Base-by-base conservation (phyloP, 306 rosid genomes). In the Inga leiocalycina region DNA sequence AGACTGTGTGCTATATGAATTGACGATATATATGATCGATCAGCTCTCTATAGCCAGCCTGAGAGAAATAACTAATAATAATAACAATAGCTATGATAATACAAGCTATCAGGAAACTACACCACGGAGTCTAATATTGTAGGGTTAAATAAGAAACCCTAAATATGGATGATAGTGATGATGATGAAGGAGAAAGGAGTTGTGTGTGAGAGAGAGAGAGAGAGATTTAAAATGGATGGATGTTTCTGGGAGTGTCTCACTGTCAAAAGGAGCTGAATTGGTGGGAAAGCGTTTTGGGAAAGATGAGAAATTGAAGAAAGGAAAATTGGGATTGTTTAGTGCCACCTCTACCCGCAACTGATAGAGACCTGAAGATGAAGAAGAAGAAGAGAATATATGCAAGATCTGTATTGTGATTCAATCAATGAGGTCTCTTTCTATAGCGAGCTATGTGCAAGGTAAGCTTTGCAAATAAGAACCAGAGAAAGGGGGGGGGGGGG, bases 331-430 rank as follows among this genome's bases (percentile, higher is more conserved):
- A 61, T 65, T 83, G 15, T 83, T 79, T 79, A 16, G 76, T 87
- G 85, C 82, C 84, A 80, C 75, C 74, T 90, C 91, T 76, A 93
- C 91, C 97, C 84, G 89, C 90, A 70, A 87, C 88, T 78, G 97
- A 93, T 37, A 75, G 87, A 83, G 94, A 91, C 90, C n/a, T 75
- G 32, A 6, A 66, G 8, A 13, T 3, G 59, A 56, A 12, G 68
- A 62, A 8, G 30, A 56, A 20, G 66, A 22, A 64, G 70, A 64
- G 20, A 11, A 12, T 13, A 65, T 30, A 32, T 14, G 71, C 9
- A 65, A 65, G 71, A 32, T 65, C 32, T 64, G 20, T 13, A 0
- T 62, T 27, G 68, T 62, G 39, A 62, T 37, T 62, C 34, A 62
- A 64, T 64, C 75, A 46, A 49, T 68, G 54, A 51, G 78, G 81